Conservation (phyloP, 805 yeast species). For the Wickerhamomyces mucosus region DNA sequence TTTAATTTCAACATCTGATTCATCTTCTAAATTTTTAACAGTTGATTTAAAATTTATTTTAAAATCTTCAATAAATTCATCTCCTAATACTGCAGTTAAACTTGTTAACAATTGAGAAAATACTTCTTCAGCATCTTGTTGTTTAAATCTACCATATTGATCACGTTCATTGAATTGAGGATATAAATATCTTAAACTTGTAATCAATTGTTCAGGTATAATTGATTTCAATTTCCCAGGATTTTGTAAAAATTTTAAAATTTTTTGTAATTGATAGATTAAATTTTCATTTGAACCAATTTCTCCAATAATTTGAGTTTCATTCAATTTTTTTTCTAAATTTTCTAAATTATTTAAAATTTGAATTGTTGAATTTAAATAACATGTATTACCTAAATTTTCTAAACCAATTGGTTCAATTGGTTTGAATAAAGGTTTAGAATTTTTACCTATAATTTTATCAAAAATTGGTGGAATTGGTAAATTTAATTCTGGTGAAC, state of each 20-base stretch:
- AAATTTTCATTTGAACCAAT: conserved; percentile 27
- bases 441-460: conserved; percentile 5
- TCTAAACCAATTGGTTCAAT: conserved; percentile 76
- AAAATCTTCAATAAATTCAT: conserved; percentile 45
- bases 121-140: conserved; percentile 98
- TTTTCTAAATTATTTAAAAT: conserved; percentile 75
- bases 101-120: conserved; percentile 66
- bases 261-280: conserved; percentile 39
- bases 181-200: conserved; percentile 52
- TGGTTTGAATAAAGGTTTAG: conserved; percentile 40
- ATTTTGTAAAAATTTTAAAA: conserved; percentile 31
- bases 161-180: conserved; percentile 89
- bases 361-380: conserved; percentile 83
- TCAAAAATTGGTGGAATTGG: conserved; percentile 36
- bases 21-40: conserved; percentile 51
- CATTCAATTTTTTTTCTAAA: conserved; percentile 51
- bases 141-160: conserved; percentile 65
- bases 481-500: conserved; percentile 70
- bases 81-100: conserved; percentile 38
- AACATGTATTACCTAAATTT: conserved; percentile 95
- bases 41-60: conserved; percentile 54
- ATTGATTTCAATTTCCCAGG: conserved; percentile 37
- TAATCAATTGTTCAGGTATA: conserved; percentile 60
- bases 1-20: conserved; percentile 38
- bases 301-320: conserved; percentile 31